These are phyloP conservation scores for Prinsepia uniflora DNA, from an alignment of 306 rosid species.

Conservation along the genomic window DNA sequence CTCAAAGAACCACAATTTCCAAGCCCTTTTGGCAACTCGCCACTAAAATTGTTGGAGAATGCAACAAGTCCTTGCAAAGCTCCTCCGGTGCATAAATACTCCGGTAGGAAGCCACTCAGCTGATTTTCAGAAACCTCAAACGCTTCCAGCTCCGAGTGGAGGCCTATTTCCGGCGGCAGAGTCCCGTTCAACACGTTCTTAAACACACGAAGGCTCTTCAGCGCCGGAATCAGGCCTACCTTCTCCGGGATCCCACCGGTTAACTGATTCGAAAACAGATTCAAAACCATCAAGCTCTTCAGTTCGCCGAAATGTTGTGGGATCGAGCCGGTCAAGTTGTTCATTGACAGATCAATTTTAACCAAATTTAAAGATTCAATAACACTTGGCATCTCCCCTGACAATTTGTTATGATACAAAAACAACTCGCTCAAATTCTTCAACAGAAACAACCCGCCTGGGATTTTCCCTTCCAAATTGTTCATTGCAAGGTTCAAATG, in stretches of 20 bases:
- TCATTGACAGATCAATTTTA: slow-evolving; percentile 38
- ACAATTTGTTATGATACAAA: slow-evolving; percentile 49
- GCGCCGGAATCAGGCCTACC: slow-evolving; percentile 44
- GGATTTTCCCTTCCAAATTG: slow-evolving; percentile 58
- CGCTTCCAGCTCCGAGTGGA: slow-evolving; percentile 47
- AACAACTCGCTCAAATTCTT: slow-evolving; percentile 36
- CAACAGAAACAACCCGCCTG: slow-evolving; percentile 41
- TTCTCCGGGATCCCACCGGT: slow-evolving; percentile 57
- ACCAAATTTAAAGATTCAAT: slow-evolving; percentile 46
- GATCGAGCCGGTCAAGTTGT: slow-evolving; percentile 64
- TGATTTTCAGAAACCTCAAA: slow-evolving; percentile 65
- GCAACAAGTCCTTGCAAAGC: slow-evolving; percentile 49
- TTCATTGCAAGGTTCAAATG: slow-evolving; percentile 47
- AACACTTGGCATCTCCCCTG: slow-evolving; percentile 52
- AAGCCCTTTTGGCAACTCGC: slow-evolving; percentile 52
- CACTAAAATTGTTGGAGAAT: slow-evolving; percentile 53
- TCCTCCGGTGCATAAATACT: slow-evolving; percentile 56
- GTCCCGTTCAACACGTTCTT: slow-evolving; percentile 62
- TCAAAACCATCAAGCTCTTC: slow-evolving; percentile 36
- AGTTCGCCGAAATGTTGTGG: slow-evolving; percentile 53
- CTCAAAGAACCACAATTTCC: slow-evolving; percentile 51
- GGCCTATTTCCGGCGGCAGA: slow-evolving; percentile 71
- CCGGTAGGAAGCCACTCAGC: slow-evolving; percentile 58
- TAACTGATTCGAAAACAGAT: slow-evolving; percentile 46
- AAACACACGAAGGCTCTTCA: slow-evolving; percentile 42